These are phyloP conservation scores for Dothistroma pini DNA, from an alignment of 2,329 filamentous ascomycete genomes.

Conservation along the genomic window DNA sequence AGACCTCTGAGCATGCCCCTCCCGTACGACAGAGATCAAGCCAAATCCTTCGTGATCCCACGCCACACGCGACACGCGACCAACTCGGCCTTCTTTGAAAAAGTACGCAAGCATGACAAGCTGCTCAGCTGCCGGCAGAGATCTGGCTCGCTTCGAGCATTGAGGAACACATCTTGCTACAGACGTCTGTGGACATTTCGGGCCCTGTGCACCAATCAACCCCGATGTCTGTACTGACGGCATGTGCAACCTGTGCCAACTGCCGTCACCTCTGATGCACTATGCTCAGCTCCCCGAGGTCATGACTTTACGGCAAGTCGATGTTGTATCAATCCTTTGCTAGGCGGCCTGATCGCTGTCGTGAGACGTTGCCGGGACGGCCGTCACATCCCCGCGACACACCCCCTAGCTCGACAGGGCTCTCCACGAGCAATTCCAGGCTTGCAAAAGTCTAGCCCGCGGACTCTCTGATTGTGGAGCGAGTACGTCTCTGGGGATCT, in stretches of 20 bases:
- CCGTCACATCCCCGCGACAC: not conserved
- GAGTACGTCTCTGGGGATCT: not conserved
- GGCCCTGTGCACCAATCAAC: not conserved
- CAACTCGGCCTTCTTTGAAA: not conserved
- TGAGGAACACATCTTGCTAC: not conserved
- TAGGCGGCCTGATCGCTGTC: not conserved
- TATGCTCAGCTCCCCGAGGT: not conserved
- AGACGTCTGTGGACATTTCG: not conserved
- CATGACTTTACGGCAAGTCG: not conserved
- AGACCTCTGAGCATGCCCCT: not conserved
- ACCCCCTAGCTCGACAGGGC: conserved; percentile 1
- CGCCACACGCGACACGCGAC: not conserved
- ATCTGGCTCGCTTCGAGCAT: not conserved
- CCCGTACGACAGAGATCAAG: not conserved
- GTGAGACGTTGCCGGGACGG: not conserved
- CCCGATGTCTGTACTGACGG: not conserved
- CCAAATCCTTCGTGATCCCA: not conserved
- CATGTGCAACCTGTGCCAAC: not conserved
- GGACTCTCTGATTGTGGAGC: not conserved
- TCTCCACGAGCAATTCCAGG: conserved; percentile 3
- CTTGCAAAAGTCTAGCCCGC: not conserved
- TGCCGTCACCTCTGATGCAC: not conserved
- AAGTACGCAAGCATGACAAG: not conserved
- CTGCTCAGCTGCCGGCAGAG: not conserved
- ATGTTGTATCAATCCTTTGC: not conserved